Percentiles rank a stretch among this genome's conserved stretches.
Evolutionary conservation across 2,329 filamentous ascomycete species (phyloP).

Genomic region (Venturia nashicola): DNA sequence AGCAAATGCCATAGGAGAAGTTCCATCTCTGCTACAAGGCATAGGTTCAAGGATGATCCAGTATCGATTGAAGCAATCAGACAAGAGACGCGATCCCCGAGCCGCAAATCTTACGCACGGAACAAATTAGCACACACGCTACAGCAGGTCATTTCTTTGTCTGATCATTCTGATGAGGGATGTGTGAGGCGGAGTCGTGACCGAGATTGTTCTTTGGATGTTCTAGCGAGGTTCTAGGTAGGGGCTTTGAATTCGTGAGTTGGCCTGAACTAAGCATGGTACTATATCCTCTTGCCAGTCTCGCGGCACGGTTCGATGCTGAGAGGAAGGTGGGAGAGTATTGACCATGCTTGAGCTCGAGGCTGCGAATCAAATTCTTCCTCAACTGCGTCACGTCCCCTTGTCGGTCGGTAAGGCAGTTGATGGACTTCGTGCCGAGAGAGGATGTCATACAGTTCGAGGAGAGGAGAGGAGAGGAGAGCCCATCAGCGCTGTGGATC

Average conservation of each 20-base stretch:
- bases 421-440: not conserved
- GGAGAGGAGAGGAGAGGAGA: too few species aligned
- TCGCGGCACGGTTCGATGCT: not conserved
- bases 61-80: too few species aligned
- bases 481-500: too few species aligned
- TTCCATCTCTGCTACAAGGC: too few species aligned
- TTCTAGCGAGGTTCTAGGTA: not conserved
- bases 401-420: not conserved
- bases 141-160: not conserved
- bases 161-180: too few species aligned
- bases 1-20: too few species aligned
- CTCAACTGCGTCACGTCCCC: not conserved
- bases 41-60: too few species aligned
- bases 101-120: not conserved
- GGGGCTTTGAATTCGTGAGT: not conserved
- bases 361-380: too few species aligned
- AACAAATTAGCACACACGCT: not conserved
- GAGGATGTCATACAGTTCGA: not conserved
- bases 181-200: not conserved
- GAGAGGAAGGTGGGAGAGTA: too few species aligned
- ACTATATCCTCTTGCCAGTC: too few species aligned
- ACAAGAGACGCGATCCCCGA: not conserved
- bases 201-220: not conserved
- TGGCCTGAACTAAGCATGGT: not conserved
- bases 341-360: too few species aligned